Evolutionary conservation across 495 filamentous ascomycete genomes (phyloP).

Genomic region (Penicillium bialowiezense): DNA sequence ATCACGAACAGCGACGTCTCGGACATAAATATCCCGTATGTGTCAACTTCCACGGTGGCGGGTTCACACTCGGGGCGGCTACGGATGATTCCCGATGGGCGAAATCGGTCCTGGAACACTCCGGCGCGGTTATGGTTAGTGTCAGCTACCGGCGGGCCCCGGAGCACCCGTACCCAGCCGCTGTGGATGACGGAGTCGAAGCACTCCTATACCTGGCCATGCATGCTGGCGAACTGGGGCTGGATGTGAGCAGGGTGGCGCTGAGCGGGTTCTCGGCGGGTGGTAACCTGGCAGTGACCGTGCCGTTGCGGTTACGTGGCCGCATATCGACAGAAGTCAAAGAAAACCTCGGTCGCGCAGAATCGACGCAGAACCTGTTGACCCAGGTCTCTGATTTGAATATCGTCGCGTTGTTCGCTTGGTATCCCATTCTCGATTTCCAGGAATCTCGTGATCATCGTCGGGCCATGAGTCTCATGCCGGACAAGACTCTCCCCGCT

Average conservation of each 20-base stretch:
- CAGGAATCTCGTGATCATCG: slow-evolving; percentile 69
- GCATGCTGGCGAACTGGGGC: slow-evolving; percentile 51
- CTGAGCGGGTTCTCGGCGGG: slow-evolving; percentile 86
- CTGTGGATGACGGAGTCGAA: slow-evolving; percentile 73
- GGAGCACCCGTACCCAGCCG: slow-evolving; percentile 72
- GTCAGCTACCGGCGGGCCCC: slow-evolving; percentile 78
- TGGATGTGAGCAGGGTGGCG: slow-evolving; percentile 64
- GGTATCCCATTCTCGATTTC: slow-evolving; percentile 86
- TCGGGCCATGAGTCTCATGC: slow-evolving; percentile 60
- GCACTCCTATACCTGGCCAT: slow-evolving; percentile 63
- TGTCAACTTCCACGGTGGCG: slow-evolving; percentile 76
- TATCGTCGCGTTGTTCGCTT: slow-evolving; percentile 62
- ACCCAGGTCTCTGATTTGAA: slow-evolving; percentile 36
- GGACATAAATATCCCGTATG: slow-evolving; percentile 55
- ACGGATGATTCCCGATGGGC: slow-evolving; percentile 75
- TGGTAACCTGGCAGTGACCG: slow-evolving; percentile 80
- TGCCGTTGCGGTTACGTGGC: slow-evolving; percentile 62
- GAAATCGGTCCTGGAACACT: slow-evolving; percentile 48
- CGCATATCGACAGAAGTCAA: slow-evolving; percentile 24
- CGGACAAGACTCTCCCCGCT: slow-evolving; percentile 69
- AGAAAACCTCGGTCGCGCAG: slow-evolving; percentile 27
- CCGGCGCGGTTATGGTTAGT: slow-evolving; percentile 62
- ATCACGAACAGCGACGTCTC: slow-evolving; percentile 37
- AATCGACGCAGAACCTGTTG: slow-evolving; percentile 40
- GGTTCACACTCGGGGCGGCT: slow-evolving; percentile 68